Conservation (phyloP, 441 rosid species). For the Populus hybrid region DNA sequence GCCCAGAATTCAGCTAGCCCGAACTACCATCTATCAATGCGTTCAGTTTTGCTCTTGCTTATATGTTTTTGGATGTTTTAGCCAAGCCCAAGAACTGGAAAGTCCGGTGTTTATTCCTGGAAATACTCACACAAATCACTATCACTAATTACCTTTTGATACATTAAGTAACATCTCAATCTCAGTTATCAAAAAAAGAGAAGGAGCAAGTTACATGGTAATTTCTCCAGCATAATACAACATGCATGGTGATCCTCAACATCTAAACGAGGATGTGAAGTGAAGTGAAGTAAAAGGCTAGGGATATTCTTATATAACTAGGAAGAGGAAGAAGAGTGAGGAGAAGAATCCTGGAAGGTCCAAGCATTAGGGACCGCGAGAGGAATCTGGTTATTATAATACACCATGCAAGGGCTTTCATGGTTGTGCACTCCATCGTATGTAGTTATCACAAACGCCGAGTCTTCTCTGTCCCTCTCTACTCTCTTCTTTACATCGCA, state of each 20-base stretch:
- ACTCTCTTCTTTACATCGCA: constrained; percentile 78
- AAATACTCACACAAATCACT: background rate
- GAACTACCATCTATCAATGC: background rate
- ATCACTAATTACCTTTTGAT: background rate
- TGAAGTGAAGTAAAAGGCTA: background rate
- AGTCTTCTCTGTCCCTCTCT: constrained; percentile 64
- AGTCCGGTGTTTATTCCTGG: background rate
- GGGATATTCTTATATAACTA: background rate
- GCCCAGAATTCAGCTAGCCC: no score
- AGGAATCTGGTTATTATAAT: constrained; percentile 31
- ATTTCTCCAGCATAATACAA: background rate
- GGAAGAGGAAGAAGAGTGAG: constrained; percentile 25
- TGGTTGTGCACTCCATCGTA: constrained; percentile 80
- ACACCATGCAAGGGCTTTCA: constrained; percentile 43
- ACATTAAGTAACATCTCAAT: background rate
- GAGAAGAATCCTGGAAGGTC: constrained; percentile 23
- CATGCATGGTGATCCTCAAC: no score
- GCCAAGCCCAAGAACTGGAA: background rate
- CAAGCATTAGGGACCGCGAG: constrained; percentile 22
- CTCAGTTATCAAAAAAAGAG: background rate
- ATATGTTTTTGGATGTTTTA: background rate
- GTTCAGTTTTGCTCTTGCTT: background rate
- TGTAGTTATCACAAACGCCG: constrained; percentile 57
- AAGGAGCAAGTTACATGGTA: background rate
- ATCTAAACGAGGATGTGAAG: no score